Percentiles rank a stretch among this genome's conserved stretches.
phyloP scores from a whole-genome alignment of 2,329 filamentous ascomycete genomes.

The Spiromastix sp. region DNA sequence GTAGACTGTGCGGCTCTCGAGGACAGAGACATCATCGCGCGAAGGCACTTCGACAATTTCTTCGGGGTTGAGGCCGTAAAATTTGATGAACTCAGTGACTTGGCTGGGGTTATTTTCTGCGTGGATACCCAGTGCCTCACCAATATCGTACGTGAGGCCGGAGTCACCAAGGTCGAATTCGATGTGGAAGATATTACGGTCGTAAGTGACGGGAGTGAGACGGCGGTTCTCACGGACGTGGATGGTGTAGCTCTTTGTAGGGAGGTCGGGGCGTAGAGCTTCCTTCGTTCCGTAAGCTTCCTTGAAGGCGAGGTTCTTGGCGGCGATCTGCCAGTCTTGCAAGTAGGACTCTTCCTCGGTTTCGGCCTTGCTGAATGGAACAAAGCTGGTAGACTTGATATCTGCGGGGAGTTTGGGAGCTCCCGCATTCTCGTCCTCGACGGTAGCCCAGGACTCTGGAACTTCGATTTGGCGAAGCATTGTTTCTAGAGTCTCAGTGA shows the following conservation, averaged over 20 bases:
- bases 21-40: conserved; percentile 60
- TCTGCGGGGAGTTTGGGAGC: conserved; percentile 46
- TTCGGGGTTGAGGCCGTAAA: conserved; percentile 73
- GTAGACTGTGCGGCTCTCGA: conserved; percentile 86
- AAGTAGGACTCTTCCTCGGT: conserved; percentile 55
- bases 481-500: conserved; percentile 51
- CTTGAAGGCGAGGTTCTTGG: conserved; percentile 85
- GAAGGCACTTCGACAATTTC: conserved; percentile 87
- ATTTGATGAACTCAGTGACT: conserved; percentile 75
- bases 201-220: conserved; percentile 77
- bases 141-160: conserved; percentile 91
- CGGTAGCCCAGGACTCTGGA: conserved; percentile 68
- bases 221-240: conserved; percentile 92
- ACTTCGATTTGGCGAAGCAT: conserved; percentile 64
- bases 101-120: conserved; percentile 79
- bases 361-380: conserved; percentile 66
- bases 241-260: conserved; percentile 76
- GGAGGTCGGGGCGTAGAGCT: conserved; percentile 71
- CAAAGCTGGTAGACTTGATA: conserved; percentile 72
- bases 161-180: conserved; percentile 92
- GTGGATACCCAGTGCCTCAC: conserved; percentile 92
- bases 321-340: conserved; percentile 69
- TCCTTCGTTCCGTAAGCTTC: conserved; percentile 74
- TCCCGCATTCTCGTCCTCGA: conserved; percentile 42
- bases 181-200: conserved; percentile 99